Percentiles rank a stretch among this genome's conserved stretches.
Evolutionary conservation across 2,329 filamentous ascomycete species (phyloP).

Genomic region (Paecilomyces sp.): DNA sequence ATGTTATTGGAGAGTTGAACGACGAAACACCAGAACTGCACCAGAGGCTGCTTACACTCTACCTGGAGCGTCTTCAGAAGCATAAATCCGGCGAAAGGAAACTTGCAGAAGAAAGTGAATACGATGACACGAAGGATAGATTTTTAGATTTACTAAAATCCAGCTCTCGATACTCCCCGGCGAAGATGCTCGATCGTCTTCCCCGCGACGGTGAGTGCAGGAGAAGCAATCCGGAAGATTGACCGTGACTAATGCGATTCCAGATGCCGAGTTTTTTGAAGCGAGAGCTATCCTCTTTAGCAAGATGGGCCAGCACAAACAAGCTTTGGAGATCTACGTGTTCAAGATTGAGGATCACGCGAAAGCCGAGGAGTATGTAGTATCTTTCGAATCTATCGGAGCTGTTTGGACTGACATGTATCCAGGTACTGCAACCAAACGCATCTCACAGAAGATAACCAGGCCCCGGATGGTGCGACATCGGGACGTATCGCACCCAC

Average conservation of each 20-base stretch:
- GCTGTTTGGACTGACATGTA: constrained; percentile 9
- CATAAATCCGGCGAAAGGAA: constrained; percentile 30
- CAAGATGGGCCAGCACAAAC: constrained; percentile 91
- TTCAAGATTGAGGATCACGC: constrained; percentile 81
- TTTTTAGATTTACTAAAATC: constrained; percentile 68
- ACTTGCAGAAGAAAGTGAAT: constrained; percentile 37
- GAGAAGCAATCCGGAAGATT: not conserved
- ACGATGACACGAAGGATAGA: constrained; percentile 54
- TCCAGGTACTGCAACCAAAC: constrained; percentile 79
- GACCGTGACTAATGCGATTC: not conserved
- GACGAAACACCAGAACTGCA: constrained; percentile 83
- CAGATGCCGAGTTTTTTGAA: constrained; percentile 81
- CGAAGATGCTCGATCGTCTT: constrained; percentile 68
- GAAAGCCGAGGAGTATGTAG: constrained; percentile 81
- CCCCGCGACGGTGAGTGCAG: constrained; percentile 63
- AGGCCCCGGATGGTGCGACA: constrained; percentile 25
- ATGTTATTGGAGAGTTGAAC: constrained; percentile 79
- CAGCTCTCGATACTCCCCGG: constrained; percentile 73
- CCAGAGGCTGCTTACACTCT: constrained; percentile 70
- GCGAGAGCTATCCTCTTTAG: constrained; percentile 83
- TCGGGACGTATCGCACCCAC: constrained; percentile 31
- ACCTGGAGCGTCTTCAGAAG: constrained; percentile 49
- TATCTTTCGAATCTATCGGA: not conserved
- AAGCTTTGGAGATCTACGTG: constrained; percentile 94
- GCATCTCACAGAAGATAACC: constrained; percentile 54